Percentiles rank a stretch among this genome's conserved stretches.
Evolutionary conservation across 2,329 filamentous ascomycete genomes (phyloP).

Genomic region (Apiospora rasikravindrae): DNA sequence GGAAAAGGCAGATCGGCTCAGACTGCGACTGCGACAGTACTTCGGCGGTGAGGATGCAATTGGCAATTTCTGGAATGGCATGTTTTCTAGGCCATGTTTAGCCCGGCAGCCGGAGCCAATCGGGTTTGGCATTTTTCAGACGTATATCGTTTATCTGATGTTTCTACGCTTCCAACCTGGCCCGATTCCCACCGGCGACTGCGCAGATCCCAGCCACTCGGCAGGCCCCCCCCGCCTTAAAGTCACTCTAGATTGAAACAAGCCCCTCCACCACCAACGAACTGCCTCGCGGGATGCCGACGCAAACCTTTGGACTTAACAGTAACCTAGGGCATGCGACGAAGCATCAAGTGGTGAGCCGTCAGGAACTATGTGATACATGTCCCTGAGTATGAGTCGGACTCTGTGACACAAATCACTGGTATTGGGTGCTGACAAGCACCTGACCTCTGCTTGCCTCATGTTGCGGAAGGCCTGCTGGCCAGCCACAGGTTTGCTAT

Average conservation of each 20-base stretch:
- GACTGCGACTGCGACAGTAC: too few species aligned
- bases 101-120: neutral
- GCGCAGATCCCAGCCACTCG: neutral
- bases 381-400: neutral
- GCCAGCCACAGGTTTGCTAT: neutral
- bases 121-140: neutral
- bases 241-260: neutral
- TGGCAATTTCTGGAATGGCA: neutral
- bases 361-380: neutral
- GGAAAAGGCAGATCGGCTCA: neutral
- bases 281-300: neutral
- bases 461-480: neutral
- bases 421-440: neutral
- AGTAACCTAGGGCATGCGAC: too few species aligned
- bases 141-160: neutral
- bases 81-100: conserved; percentile 5
- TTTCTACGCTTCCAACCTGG: neutral
- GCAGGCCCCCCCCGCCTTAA: neutral
- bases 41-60: neutral
- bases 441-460: neutral
- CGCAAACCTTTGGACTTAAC: neutral
- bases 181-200: neutral
- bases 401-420: neutral
- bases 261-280: neutral
- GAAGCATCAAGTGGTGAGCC: too few species aligned